Evolutionary conservation across 768 basidiomycete species (phyloP), one percentile per base, ranked within the genome.

Genomic region (Phlebiopsis gigantea): DNA sequence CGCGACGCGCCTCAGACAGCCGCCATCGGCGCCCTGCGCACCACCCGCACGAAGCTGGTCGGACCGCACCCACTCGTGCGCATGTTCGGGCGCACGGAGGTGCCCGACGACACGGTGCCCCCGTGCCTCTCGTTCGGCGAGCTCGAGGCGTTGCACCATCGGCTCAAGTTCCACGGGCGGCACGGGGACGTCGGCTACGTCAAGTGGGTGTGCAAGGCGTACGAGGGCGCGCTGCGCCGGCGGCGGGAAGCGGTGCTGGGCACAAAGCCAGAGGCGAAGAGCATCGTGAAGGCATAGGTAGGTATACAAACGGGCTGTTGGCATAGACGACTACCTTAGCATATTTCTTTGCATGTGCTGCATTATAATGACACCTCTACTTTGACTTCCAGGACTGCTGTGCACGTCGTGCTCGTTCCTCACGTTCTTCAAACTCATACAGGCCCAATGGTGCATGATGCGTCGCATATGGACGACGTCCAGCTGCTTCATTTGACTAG

Each of bases 81-180:
- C 21, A 74, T 91, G 61, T 82, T 80, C 2, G 78, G 84, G 5
- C 68, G 71, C 0, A 69, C 75, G 2, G 81, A 83, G 17, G 76
- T 87, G 3, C 79, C 82, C 1, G 94, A 97, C 65, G 87, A 92
- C 62, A 66, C 78, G 22, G 85, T 97, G 5, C 90, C 93, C 0
- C 93, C 93, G 0, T 68, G 93, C 41, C 63, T 96, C 21, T 77
- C 82, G 12, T 96, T 93, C 66, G 62, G 72, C 15, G 92, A 96
- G 66, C 61, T 96, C n/a, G 86, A 90, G 61, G 58, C 86, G 5
- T 73, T 97, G 50, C 93, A 96, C 67, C 80, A 91, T 57, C 76
- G 86, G 25, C 70, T 93, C 26, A 81, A 87, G n/a, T 66, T 66
- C 17, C 66, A 62, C 6, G 58, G 65, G 41, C 28, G 15, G 55